Evolutionary conservation across 192 early-diverging fungal genomes (phyloP).

Genomic region (Allomyces macrogynus): DNA sequence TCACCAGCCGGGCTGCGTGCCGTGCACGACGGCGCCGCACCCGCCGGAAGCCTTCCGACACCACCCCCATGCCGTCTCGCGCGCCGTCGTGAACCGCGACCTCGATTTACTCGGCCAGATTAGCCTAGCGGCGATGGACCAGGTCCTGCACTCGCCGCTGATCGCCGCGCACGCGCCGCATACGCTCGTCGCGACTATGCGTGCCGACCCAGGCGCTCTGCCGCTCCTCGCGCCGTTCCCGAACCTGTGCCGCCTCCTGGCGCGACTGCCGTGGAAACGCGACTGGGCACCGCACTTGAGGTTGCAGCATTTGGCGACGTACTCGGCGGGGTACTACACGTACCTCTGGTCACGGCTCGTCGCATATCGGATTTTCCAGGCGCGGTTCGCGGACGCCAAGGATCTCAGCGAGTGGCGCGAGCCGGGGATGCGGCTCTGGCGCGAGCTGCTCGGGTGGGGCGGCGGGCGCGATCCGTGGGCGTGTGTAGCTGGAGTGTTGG

Average conservation of each 20-base stretch:
- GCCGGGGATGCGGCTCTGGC: conserved; percentile 42
- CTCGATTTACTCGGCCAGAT: conserved; percentile 75
- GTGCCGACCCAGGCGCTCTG: neutral
- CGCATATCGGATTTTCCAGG: conserved; percentile 54
- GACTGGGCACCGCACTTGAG: neutral
- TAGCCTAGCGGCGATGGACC: conserved; percentile 78
- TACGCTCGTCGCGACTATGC: neutral
- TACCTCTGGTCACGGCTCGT: conserved; percentile 76
- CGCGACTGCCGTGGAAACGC: neutral
- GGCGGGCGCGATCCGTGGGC: conserved; percentile 83
- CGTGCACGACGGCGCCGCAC: conserved; percentile 32
- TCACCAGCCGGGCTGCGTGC: conserved; percentile 13
- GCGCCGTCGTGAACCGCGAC: neutral
- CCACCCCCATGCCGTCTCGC: conserved; percentile 4
- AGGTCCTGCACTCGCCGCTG: conserved; percentile 53
- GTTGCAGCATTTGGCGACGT: conserved; percentile 40
- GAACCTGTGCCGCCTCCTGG: neutral
- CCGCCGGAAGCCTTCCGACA: conserved; percentile 9
- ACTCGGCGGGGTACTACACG: conserved; percentile 86
- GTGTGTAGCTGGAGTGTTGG: conserved; percentile 43
- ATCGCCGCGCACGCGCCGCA: conserved; percentile 9
- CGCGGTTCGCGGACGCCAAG: conserved; percentile 32
- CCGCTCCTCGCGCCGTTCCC: neutral
- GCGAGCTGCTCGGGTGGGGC: conserved; percentile 72
- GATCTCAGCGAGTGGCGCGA: conserved; percentile 28